phyloP scores from a whole-genome alignment of 257 asterid species.

The Fraxinus anomala region DNA sequence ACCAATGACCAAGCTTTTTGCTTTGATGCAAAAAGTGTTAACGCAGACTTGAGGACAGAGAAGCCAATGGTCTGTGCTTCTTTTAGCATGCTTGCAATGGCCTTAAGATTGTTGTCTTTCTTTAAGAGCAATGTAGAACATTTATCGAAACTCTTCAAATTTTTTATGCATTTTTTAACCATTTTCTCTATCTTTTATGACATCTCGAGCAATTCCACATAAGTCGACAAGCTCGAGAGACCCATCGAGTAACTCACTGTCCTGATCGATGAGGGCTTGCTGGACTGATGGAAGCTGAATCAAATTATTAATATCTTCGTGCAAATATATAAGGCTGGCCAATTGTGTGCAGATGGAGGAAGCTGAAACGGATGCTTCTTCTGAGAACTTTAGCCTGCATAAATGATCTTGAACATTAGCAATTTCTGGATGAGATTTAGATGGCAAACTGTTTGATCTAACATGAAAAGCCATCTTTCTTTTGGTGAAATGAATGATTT shows the following conservation, averaged over 20 bases:
- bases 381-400: conserved; percentile 32
- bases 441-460: conserved; percentile 41
- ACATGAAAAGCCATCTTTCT: conserved; percentile 31
- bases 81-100: not conserved
- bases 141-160: conserved; percentile 25
- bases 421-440: conserved; percentile 35
- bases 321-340: conserved; percentile 30
- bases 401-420: conserved; percentile 23
- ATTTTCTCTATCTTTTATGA: conserved; percentile 31
- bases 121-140: not conserved
- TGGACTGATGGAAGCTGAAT: conserved; percentile 38
- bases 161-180: conserved; percentile 29
- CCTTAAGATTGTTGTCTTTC: not conserved
- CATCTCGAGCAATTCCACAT: conserved; percentile 19
- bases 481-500: not conserved
- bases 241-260: conserved; percentile 29
- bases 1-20: conserved; percentile 31
- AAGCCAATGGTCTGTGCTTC: conserved; percentile 26
- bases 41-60: conserved; percentile 17
- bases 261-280: conserved; percentile 23
- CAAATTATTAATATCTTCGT: not conserved
- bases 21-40: conserved; percentile 26
- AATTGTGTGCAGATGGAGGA: conserved; percentile 24
- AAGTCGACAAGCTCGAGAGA: conserved; percentile 31
- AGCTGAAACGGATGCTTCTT: conserved; percentile 22